Base-by-base conservation (phyloP, 2,329 filamentous ascomycete species). In the Sordariomycetes sp. region DNA sequence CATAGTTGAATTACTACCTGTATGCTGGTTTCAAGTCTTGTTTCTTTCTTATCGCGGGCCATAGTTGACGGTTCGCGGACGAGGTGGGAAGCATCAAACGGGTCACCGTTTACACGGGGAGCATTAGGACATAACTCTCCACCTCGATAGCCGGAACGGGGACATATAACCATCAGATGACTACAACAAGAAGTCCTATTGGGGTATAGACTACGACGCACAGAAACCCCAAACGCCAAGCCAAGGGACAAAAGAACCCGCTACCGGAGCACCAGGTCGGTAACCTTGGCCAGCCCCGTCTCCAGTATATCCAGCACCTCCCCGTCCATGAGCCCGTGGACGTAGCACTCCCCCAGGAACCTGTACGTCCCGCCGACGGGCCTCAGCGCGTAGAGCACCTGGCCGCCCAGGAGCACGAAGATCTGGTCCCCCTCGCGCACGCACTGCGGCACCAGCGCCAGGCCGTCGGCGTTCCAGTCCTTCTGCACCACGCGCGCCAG, bases 311-410 rank as follows among this genome's bases (percentile, higher is more conserved):
- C 60, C 34, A 64, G 60, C 52, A 60, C 62, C 56, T 66, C 64
- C 24, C 66, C 66, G 37, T 66, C 61, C 62, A 66, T 65, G 7
- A 67, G 61, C 8, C 65, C 65, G 51, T 67, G 61, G 1, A 67
- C 61, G 60, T 67, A 68, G 22, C 62, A 60, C 53, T 66, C 65
- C 3, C 67, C 64, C 24, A 68, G 54, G 25, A 68, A 62, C 25
- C 59, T 58, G 58, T 60, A 67, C 52, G 59, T 37, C 22, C 60
- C 61, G 51, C 57, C 59, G 12, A 51, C 55, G 12, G 54, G 61
- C 20, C 62, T 59, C 40, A 66, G 28, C 7, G 63, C 59, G 50
- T 64, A 64, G 2, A 63, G 60, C 22, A 65, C 59, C 52, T 64
- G 61, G 11, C 62, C 61, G 6, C 62, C 64, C 2, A 63, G 56